A percentile compares a stretch with the other conserved stretches of the same genome.
phyloP scores from a whole-genome alignment of 1,139 yeast species.

The Candida sp. region DNA sequence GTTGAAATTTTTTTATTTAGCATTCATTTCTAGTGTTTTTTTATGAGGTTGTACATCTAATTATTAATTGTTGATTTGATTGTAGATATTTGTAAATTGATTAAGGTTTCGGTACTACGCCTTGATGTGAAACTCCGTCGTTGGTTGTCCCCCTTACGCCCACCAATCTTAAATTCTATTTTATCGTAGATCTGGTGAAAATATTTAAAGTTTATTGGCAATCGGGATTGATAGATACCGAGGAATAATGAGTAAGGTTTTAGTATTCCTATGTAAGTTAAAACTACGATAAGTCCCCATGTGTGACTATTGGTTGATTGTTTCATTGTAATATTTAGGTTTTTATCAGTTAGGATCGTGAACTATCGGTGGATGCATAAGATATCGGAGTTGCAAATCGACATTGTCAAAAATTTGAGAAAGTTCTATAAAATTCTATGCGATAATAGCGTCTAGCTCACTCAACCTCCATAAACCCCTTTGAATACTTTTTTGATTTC shows the following conservation, averaged over 20 bases:
- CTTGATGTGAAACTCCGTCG: background rate
- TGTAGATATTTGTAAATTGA: background rate
- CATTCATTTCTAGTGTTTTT: background rate
- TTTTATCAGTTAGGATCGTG: too few relatives aligned
- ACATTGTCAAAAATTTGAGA: too few relatives aligned
- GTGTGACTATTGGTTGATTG: too few relatives aligned
- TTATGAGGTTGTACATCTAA: background rate
- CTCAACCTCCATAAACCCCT: conserved; percentile 31
- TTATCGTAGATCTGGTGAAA: background rate
- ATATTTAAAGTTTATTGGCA: background rate
- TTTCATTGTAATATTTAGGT: too few relatives aligned
- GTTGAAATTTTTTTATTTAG: background rate
- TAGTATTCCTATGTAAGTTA: too few relatives aligned
- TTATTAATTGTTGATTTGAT: background rate
- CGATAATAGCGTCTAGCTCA: too few relatives aligned
- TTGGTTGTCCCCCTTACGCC: background rate
- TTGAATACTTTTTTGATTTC: conserved; percentile 47
- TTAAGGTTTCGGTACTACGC: background rate
- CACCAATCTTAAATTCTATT: background rate
- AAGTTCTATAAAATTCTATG: too few relatives aligned
- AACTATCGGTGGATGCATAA: too few relatives aligned
- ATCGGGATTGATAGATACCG: background rate
- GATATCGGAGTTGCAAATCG: too few relatives aligned
- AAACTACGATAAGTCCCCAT: too few relatives aligned
- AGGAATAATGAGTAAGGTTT: too few relatives aligned